Evolutionary conservation across 352 stramenopile species (phyloP).

Genomic region (Pythium guiyangense): DNA sequence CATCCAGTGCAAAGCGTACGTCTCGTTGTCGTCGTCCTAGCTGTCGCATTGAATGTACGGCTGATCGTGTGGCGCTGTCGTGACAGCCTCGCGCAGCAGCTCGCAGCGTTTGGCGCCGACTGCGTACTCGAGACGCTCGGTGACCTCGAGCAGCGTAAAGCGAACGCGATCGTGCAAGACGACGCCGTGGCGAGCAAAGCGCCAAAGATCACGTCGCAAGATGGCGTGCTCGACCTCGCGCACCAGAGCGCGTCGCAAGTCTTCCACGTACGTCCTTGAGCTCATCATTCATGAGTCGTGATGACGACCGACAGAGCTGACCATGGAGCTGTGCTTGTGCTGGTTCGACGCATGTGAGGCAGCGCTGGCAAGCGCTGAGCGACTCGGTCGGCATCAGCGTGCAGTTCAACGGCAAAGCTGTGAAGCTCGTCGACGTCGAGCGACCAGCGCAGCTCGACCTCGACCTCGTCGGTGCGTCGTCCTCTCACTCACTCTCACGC

Average conservation of each 20-base stretch:
- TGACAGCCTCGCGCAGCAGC: constrained; percentile 39
- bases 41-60: background rate
- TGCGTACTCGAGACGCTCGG: constrained; percentile 61
- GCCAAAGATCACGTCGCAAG: constrained; percentile 57
- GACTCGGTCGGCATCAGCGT: constrained; percentile 68
- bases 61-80: background rate
- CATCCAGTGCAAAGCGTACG: constrained; percentile 51
- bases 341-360: background rate
- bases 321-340: background rate
- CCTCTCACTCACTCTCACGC: no score
- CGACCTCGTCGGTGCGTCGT: constrained; percentile 5
- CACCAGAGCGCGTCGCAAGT: constrained; percentile 45
- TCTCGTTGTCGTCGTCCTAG: background rate
- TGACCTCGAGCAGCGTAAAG: constrained; percentile 43
- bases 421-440: constrained; percentile 67
- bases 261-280: constrained; percentile 39
- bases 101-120: constrained; percentile 52
- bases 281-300: no score
- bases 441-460: constrained; percentile 42
- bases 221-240: constrained; percentile 48
- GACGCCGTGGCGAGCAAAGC: constrained; percentile 50
- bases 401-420: constrained; percentile 51
- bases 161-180: constrained; percentile 43
- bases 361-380: constrained; percentile 77
- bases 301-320: background rate